These are phyloP conservation scores for Candida orba DNA, from an alignment of 805 yeast species.

Conservation along the genomic window DNA sequence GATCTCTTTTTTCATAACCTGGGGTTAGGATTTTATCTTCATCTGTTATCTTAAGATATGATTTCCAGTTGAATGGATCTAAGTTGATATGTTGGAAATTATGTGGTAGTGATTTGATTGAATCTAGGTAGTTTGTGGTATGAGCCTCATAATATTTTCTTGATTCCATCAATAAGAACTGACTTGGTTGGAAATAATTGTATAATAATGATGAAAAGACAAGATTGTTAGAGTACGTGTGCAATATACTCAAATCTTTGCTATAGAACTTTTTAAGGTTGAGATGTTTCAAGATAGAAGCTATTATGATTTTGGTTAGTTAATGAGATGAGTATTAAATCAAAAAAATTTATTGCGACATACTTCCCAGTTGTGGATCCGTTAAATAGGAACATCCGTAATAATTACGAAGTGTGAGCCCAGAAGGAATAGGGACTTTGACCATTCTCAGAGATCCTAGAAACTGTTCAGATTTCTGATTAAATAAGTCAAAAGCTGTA, in stretches of 20 bases:
- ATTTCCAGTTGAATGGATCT: constrained; percentile 66
- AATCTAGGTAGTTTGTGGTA: constrained; percentile 7
- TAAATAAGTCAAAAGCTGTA: no score
- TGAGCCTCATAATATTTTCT: constrained; percentile 26
- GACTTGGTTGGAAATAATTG: constrained; percentile 50
- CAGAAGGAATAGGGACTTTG: no score
- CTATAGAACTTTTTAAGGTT: constrained; percentile 30
- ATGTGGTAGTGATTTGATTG: not conserved
- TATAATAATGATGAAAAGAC: constrained; percentile 58
- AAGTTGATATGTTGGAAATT: constrained; percentile 28
- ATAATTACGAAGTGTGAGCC: no score
- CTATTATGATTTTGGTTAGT: not conserved
- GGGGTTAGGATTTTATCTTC: constrained; percentile 38
- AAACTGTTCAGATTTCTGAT: no score
- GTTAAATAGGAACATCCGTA: no score
- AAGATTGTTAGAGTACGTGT: constrained; percentile 54
- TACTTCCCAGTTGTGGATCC: no score
- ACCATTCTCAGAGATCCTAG: no score
- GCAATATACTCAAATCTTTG: constrained; percentile 44
- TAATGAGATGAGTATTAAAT: not conserved
- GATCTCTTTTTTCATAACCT: constrained; percentile 27
- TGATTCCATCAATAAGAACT: constrained; percentile 57
- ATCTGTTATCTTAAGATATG: constrained; percentile 42
- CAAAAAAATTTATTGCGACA: not conserved
- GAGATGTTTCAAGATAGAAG: constrained; percentile 39